A percentile compares a stretch with the other conserved stretches of the same genome.
These are phyloP conservation scores for Eucalyptus sp. DNA, from an alignment of 345 rosid species.

Conservation along the genomic window DNA sequence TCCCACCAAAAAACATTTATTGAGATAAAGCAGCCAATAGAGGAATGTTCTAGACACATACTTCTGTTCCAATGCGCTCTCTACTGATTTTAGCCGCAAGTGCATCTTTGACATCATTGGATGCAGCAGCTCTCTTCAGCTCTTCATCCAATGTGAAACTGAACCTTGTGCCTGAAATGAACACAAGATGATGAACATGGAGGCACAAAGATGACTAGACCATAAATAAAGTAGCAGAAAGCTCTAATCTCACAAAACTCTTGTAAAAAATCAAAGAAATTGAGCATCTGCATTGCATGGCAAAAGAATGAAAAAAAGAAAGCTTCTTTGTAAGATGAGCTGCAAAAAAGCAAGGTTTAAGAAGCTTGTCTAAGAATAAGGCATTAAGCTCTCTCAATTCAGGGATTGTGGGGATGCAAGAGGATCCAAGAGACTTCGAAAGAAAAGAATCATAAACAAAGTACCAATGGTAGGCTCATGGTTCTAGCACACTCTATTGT, in stretches of 20 bases:
- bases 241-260: neutral
- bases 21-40: neutral
- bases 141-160: conserved; percentile 62
- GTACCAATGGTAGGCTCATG: neutral
- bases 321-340: neutral
- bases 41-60: conserved; percentile 14
- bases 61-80: conserved; percentile 92
- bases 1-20: neutral
- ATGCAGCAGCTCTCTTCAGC: conserved; percentile 61
- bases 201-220: neutral
- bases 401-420: neutral
- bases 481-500: neutral
- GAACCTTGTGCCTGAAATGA: conserved; percentile 72
- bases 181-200: neutral
- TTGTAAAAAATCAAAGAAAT: neutral
- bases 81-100: conserved; percentile 81
- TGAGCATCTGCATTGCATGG: neutral
- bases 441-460: neutral
- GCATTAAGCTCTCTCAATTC: neutral
- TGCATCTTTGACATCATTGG: conserved; percentile 68
- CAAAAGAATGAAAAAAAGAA: neutral
- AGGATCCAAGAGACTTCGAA: neutral
- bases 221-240: neutral
- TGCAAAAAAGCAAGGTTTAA: neutral
- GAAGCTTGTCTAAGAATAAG: neutral